phyloP scores from a whole-genome alignment of 345 rosid genomes.

The Euclidium syriacum region DNA sequence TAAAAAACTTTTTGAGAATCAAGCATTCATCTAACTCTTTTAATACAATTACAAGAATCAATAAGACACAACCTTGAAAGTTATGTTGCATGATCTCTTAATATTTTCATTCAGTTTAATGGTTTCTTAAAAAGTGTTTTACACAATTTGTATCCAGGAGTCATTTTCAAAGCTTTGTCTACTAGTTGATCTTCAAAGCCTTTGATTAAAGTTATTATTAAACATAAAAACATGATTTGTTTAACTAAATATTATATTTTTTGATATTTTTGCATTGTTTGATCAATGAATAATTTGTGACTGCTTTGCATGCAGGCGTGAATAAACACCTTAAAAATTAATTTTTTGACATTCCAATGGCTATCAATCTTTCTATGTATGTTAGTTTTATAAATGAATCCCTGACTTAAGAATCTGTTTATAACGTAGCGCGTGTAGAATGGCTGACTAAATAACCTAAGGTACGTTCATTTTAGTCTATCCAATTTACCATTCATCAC shows the following conservation, averaged over 20 bases:
- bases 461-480: too few relatives aligned
- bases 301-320: neutral
- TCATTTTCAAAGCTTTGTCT: neutral
- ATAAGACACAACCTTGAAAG: too few relatives aligned
- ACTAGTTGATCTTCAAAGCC: neutral
- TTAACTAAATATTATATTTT: neutral
- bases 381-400: constrained; percentile 1
- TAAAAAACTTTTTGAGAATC: neutral
- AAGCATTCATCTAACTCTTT: too few relatives aligned
- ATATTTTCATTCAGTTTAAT: too few relatives aligned
- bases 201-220: constrained; percentile 1
- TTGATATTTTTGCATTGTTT: neutral
- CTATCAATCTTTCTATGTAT: neutral
- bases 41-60: too few relatives aligned
- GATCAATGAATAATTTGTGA: neutral
- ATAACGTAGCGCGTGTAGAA: constrained; percentile 6
- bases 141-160: neutral
- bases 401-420: too few relatives aligned
- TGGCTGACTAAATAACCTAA: too few relatives aligned
- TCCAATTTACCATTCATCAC: too few relatives aligned
- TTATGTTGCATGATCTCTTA: too few relatives aligned
- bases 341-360: neutral
- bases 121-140: neutral
- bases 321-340: neutral
- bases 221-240: neutral